A percentile compares a stretch with the other conserved stretches of the same genome.
These are phyloP conservation scores for Danielia oregonensis DNA, from an alignment of 805 yeast genomes.

Conservation along the genomic window DNA sequence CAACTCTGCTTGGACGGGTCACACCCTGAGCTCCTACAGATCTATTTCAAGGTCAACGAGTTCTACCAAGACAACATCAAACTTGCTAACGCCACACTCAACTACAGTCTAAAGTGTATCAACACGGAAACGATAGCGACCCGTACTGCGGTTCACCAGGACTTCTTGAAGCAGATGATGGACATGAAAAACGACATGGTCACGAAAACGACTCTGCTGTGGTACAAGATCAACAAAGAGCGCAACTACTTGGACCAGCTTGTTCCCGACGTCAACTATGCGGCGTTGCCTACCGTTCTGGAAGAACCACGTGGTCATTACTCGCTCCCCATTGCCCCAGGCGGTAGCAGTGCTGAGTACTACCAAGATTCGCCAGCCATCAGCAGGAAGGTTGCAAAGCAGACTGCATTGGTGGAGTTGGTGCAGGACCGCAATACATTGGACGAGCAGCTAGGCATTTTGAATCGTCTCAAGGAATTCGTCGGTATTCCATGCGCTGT, in stretches of 20 bases:
- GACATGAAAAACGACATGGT: constrained; percentile 66
- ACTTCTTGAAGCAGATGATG: constrained; percentile 62
- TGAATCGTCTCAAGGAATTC: constrained; percentile 63
- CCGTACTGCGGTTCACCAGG: constrained; percentile 80
- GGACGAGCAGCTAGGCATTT: constrained; percentile 64
- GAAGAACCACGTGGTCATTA: not conserved
- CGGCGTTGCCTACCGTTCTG: constrained; percentile 33
- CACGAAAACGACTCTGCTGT: constrained; percentile 69
- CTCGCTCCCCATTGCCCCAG: constrained; percentile 11
- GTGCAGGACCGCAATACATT: constrained; percentile 65
- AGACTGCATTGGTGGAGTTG: constrained; percentile 37
- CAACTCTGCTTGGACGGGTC: constrained; percentile 84
- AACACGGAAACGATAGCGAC: constrained; percentile 77
- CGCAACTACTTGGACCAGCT: constrained; percentile 74
- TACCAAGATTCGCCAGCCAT: constrained; percentile 17
- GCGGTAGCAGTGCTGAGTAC: constrained; percentile 16
- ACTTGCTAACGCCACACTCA: constrained; percentile 37
- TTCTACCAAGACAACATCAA: constrained; percentile 68
- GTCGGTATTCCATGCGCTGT: constrained; percentile 80
- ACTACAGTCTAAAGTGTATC: constrained; percentile 70
- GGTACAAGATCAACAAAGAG: constrained; percentile 92
- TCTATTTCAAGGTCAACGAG: constrained; percentile 65
- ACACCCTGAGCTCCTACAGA: constrained; percentile 83
- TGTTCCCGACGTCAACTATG: constrained; percentile 49
- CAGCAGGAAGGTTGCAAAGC: constrained; percentile 33